phyloP scores from a whole-genome alignment of 2,329 filamentous ascomycete genomes.

The Daldinia eschscholtzii region DNA sequence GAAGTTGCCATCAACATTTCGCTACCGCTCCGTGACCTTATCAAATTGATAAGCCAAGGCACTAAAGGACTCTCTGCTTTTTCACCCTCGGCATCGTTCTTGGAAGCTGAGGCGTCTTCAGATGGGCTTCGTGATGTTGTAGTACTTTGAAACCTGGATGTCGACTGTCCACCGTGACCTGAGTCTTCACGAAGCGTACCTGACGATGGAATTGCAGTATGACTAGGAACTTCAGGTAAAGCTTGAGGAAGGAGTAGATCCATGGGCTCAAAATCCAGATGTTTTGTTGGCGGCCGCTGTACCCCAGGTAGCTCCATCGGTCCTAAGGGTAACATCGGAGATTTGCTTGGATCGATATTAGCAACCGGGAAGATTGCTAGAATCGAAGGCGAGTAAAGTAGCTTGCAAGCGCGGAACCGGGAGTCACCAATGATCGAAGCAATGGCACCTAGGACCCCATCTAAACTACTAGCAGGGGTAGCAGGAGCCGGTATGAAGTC shows the following conservation, averaged over 20 bases:
- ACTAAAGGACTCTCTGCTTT: conserved; percentile 78
- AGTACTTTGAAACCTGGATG: conserved; percentile 48
- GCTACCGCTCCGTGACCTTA: conserved; percentile 68
- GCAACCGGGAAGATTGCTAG: conserved; percentile 75
- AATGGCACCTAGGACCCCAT: conserved; percentile 81
- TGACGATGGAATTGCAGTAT: conserved; percentile 66
- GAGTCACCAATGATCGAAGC: conserved; percentile 83
- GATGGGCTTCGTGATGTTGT: conserved; percentile 46
- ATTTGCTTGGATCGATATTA: conserved; percentile 64
- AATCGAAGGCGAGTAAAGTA: conserved; percentile 76
- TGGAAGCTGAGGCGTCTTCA: conserved; percentile 44
- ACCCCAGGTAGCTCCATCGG: conserved; percentile 66
- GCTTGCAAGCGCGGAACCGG: conserved; percentile 79
- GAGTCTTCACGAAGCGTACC: conserved; percentile 59
- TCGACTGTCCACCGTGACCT: conserved; percentile 44
- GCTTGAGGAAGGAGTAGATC: conserved; percentile 73
- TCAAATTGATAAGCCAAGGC: conserved; percentile 77
- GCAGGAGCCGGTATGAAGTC: conserved; percentile 73
- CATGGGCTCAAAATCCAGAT: conserved; percentile 65
- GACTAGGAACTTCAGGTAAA: conserved; percentile 56
- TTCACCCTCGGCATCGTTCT: conserved; percentile 59
- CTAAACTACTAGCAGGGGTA: conserved; percentile 69
- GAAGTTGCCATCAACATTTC: conserved; percentile 77
- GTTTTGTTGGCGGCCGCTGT: conserved; percentile 57
- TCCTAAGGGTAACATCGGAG: conserved; percentile 64